Evolutionary conservation across 352 stramenopile species (phyloP), one percentile per base, ranked within the genome.

Genomic region (Bremia lactucae): DNA sequence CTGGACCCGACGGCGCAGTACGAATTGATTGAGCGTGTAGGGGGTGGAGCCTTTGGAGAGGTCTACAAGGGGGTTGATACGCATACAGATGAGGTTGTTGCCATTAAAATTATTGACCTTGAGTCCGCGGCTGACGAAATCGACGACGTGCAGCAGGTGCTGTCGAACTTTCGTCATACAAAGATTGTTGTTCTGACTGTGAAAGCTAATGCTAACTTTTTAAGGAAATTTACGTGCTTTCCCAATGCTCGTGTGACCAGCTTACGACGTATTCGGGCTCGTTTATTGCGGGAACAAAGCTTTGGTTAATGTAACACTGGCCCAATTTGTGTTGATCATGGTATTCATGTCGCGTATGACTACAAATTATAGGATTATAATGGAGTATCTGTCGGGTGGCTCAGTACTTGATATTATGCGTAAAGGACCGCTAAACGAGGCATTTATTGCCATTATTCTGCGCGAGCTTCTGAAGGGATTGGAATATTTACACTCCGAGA

Each of bases 321-420:
- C 23, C 15, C 25, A 13, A 36, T 42, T 1, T 9, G 6, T 21
- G 11, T 3, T 37, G 9, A 20, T 15, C 15, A 34, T 22, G n/a
- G 24, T 31, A 2, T 22, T 8, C 7, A 21, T 31, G 6, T 45
- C n/a, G 28, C 6, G 15, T 40, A 10, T 45, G 31, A 14, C 19
- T 31, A 36, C 22, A n/a, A n/a, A n/a, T 14, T 49, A 47, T 8
- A 87, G 82, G 67, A 97, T 98, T 54, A 77, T 95, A 34, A 96
- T 98, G 82, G 93, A 98, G 51, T 95, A 87, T 58, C 82, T 97
- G 25, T 75, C 91, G 9, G 87, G 87, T 2, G 88, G 87, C 0
- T 93, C 81, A 0, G 73, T 98, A 16, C 85, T 89, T 26, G 84
- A 96, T 45, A 64, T 86, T 31, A 89, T 97, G 65, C 69, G 73